Conservation (phyloP, 345 rosid genomes). For the Adansonia digitata region DNA sequence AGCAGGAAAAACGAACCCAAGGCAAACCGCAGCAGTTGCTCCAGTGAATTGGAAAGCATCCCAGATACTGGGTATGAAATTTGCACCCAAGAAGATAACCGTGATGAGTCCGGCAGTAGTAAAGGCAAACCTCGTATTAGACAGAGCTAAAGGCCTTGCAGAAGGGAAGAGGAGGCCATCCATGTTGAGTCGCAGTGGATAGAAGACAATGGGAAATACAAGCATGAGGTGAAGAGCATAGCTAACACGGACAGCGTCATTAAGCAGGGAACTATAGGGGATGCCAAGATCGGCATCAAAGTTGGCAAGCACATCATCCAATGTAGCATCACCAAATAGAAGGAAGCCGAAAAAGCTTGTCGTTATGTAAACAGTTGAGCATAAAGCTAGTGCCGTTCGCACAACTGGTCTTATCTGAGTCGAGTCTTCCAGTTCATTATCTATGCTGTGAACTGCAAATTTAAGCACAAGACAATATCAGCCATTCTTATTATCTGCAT, state of each 20-base stretch:
- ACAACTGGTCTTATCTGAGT: constrained; percentile 65
- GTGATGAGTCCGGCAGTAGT: constrained; percentile 54
- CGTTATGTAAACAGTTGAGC: constrained; percentile 68
- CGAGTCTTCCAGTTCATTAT: constrained; percentile 78
- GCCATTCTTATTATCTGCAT: background rate
- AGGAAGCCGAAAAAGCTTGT: constrained; percentile 87
- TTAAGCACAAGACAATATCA: constrained; percentile 13
- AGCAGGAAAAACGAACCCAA: constrained; percentile 94
- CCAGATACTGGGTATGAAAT: constrained; percentile 95
- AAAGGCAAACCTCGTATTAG: constrained; percentile 57
- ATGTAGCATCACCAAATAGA: constrained; percentile 74
- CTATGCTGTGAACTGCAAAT: constrained; percentile 78
- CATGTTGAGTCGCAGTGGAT: constrained; percentile 69
- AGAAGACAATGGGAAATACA: constrained; percentile 86
- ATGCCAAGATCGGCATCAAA: constrained; percentile 74
- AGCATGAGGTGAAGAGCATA: constrained; percentile 89
- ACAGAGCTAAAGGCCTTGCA: constrained; percentile 48
- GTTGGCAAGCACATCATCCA: constrained; percentile 88
- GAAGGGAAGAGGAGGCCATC: constrained; percentile 84
- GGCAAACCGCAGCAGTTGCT: constrained; percentile 88
- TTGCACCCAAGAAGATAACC: constrained; percentile 71
- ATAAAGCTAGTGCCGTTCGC: constrained; percentile 60
- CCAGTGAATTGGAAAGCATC: constrained; percentile 97
- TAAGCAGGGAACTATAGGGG: constrained; percentile 62
- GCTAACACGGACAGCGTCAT: constrained; percentile 79